These are phyloP conservation scores for Xylaria sp. DNA, from an alignment of 2,329 filamentous ascomycete genomes.

Conservation along the genomic window DNA sequence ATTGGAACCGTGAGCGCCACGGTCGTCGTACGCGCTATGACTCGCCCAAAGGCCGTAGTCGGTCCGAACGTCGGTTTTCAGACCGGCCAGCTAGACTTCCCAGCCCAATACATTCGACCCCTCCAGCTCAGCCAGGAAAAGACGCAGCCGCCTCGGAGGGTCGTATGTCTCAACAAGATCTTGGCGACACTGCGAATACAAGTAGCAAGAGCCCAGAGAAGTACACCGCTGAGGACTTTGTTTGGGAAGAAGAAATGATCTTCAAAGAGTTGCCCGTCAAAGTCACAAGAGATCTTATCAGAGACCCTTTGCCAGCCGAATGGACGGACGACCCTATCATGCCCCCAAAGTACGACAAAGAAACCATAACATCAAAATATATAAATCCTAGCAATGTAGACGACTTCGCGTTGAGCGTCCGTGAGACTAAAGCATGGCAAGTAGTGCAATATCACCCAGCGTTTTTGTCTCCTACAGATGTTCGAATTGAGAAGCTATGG, in stretches of 20 bases:
- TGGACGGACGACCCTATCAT: slow-evolving; percentile 42
- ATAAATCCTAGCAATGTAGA: slow-evolving; percentile 40
- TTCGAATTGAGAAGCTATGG: slow-evolving; percentile 30
- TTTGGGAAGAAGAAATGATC: slow-evolving; percentile 36
- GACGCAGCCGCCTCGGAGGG: background rate
- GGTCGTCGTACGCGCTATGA: slow-evolving; percentile 15
- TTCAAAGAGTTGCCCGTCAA: slow-evolving; percentile 36
- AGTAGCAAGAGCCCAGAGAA: slow-evolving; percentile 12
- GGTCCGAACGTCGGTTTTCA: slow-evolving; percentile 20
- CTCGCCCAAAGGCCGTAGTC: slow-evolving; percentile 20
- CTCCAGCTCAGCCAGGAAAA: background rate
- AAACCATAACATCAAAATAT: slow-evolving; percentile 40
- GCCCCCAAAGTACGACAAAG: slow-evolving; percentile 40
- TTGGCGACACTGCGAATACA: background rate
- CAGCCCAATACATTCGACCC: slow-evolving; percentile 10
- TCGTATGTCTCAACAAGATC: background rate
- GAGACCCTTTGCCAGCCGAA: slow-evolving; percentile 38
- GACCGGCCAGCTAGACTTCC: slow-evolving; percentile 13
- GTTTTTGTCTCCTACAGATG: slow-evolving; percentile 34
- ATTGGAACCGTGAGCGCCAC: slow-evolving; percentile 13
- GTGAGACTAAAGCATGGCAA: slow-evolving; percentile 42
- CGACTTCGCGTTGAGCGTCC: slow-evolving; percentile 40
- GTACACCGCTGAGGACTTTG: slow-evolving; percentile 29
- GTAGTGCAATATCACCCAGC: slow-evolving; percentile 39
- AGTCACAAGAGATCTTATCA: slow-evolving; percentile 38